Conservation (phyloP, 805 yeast genomes). For the Suhomyces emberorum region DNA sequence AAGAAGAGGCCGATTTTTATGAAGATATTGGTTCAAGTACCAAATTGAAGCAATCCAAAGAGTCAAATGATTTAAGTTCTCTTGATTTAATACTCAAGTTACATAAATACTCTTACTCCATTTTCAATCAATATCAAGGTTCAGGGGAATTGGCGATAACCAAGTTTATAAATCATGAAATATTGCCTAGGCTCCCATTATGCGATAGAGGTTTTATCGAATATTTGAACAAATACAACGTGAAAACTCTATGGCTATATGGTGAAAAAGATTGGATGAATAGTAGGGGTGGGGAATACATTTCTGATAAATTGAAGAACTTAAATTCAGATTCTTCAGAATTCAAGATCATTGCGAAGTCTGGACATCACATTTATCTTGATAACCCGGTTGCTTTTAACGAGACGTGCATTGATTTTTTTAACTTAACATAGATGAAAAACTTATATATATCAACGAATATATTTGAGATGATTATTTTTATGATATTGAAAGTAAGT, state of each 20-base stretch:
- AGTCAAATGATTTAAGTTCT: not conserved
- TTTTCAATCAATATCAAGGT: conserved; percentile 42
- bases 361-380: conserved; percentile 43
- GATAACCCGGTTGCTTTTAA: conserved; percentile 38
- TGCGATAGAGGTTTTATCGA: conserved; percentile 38
- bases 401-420: conserved; percentile 19
- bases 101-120: conserved; percentile 39
- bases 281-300: conserved; percentile 32
- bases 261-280: conserved; percentile 48
- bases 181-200: conserved; percentile 37
- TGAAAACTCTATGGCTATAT: conserved; percentile 34
- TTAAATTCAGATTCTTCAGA: conserved; percentile 14
- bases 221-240: conserved; percentile 18
- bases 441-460: no score
- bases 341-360: conserved; percentile 26
- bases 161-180: conserved; percentile 38
- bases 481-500: no score
- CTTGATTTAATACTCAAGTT: conserved; percentile 28
- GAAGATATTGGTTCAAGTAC: conserved; percentile 3
- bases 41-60: not conserved
- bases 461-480: no score
- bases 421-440: no score
- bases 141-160: conserved; percentile 45
- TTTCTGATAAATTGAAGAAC: conserved; percentile 22
- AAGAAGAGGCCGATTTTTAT: conserved; percentile 5